Evolutionary conservation across 2,329 filamentous ascomycete genomes (phyloP), one percentile per base, ranked within the genome.

Genomic region (Fusarium scirpi): DNA sequence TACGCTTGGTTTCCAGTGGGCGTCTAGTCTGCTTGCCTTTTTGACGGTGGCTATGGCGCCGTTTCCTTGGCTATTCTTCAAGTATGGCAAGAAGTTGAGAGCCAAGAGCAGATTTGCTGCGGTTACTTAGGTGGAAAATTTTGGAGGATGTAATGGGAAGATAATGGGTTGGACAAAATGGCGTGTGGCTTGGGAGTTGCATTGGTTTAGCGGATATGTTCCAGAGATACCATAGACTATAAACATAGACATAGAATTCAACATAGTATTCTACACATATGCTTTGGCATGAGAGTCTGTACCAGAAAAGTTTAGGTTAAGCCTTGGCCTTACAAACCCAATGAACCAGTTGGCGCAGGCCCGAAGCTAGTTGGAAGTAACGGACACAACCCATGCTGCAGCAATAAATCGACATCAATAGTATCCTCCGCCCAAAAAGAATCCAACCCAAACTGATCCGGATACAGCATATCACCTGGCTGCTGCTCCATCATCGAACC

Each of bases 1-100:
- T 0, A 72, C 43, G 4, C 66, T 73, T 18, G 71, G 71, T 0
- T 72, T 52, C 10, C 66, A 70, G 8, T 73, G 71, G 71, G 71
- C 60, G 0, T 70, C 71, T 2, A 72, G 62, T 32, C 32, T 73
- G 1, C 55, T 73, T 4, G 71, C 68, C 1, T 72, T 74, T 8
- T 16, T 73, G 12, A 74, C 71, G 5, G 24, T 70, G 3, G 59
- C 49, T 0, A 72, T 73, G 71, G 67, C 64, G 4, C 71, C 71
- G 4, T 68, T 73, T 3, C 71, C 71, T 3, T 73, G 56, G 49
- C 32, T 74, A 0, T 74, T 74, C 61, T 74, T 74, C 22, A 69
- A 51, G 22, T 70, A 74, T 18, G 71, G 71, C 18, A 73, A 62
- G 44, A 46, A 29, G 0, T 16, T 73, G 15, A 58, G 71, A 27